Base-by-base conservation (phyloP, 2,329 filamentous ascomycete genomes). In the Pseudopyricularia cyperi region DNA sequence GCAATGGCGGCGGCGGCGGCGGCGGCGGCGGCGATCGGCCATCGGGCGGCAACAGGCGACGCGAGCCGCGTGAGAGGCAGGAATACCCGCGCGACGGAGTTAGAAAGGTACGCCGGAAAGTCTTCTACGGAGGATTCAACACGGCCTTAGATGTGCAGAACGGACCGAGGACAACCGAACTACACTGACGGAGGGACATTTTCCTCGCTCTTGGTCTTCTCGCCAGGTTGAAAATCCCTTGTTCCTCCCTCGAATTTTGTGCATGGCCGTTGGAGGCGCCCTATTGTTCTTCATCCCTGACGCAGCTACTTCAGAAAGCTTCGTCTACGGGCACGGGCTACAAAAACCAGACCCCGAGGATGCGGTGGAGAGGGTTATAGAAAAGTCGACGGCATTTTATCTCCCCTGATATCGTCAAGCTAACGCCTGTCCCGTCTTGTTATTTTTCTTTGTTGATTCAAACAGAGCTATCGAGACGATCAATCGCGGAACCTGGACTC, bases 21-120 rank as follows among this genome's bases (percentile, higher is more conserved):
- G 52, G 55, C 48, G 60, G 61, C 47, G 52, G 59, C 48, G 53
- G n/a, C n/a, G n/a, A n/a, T n/a, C n/a, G n/a, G n/a, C n/a, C n/a
- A n/a, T n/a, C n/a, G n/a, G n/a, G 59, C 26, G 55, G 63, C 32
- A 37, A 51, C 50, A 62, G 64, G 54, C 63, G 66, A 55, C 64
- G 66, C 52, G 66, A 62, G 52, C 60, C 63, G 35, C 61, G 64
- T 39, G 63, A 67, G 32, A 59, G 61, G 52, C 67, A 72, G 35
- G 65, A 69, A 47, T 83, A 77, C 61, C 85, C 86, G 63, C 84
- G 87, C 71, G 87, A 93, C 71, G 87, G 87, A 70, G 79, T 91
- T 66, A 90, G 84, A 89, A 94, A 94, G 89, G 89, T 91, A 67
- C 46, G 63, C 54, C 37, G 49, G 24, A 6, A 24, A 11, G 7